Evolutionary conservation across 306 rosid species (phyloP).

Genomic region (Quercus berberidifolia): DNA sequence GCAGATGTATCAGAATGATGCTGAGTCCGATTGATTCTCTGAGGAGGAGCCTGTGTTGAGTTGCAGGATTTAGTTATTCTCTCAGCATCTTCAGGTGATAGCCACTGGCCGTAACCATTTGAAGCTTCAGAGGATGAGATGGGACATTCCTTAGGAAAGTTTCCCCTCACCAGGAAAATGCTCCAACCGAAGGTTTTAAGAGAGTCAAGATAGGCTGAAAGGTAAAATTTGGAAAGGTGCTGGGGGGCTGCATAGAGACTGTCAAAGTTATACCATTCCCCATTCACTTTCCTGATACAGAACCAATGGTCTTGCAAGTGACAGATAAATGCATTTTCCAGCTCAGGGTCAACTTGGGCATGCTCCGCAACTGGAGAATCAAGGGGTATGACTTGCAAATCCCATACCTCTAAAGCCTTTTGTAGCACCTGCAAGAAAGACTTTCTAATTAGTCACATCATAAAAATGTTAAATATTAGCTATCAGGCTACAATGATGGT

Average conservation of each 20-base stretch:
- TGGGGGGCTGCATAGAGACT: slow-evolving; percentile 96
- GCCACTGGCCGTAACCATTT: slow-evolving; percentile 96
- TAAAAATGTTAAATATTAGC: neutral
- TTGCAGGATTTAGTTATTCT: slow-evolving; percentile 88
- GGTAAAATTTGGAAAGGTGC: slow-evolving; percentile 93
- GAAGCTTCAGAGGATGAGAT: slow-evolving; percentile 82
- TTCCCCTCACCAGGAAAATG: slow-evolving; percentile 93
- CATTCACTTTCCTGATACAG: slow-evolving; percentile 87
- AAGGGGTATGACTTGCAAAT: slow-evolving; percentile 95
- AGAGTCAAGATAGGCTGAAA: slow-evolving; percentile 91
- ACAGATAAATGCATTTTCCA: slow-evolving; percentile 87
- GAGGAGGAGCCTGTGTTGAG: slow-evolving; percentile 57
- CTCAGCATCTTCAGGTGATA: slow-evolving; percentile 93
- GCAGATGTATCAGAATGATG: slow-evolving; percentile 32
- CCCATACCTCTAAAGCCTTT: slow-evolving; percentile 98
- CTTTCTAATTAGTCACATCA: slow-evolving; percentile 11
- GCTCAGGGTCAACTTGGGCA: slow-evolving; percentile 97
- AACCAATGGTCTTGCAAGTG: slow-evolving; percentile 98
- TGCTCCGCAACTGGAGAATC: slow-evolving; percentile 96
- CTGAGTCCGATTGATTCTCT: slow-evolving; percentile 31
- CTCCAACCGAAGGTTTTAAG: slow-evolving; percentile 96
- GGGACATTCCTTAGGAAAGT: slow-evolving; percentile 89
- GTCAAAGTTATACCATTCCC: slow-evolving; percentile 97
- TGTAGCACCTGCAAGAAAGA: slow-evolving; percentile 73
- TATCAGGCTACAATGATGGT: neutral